phyloP scores from a whole-genome alignment of 345 rosid genomes.

The Euclidium syriacum region DNA sequence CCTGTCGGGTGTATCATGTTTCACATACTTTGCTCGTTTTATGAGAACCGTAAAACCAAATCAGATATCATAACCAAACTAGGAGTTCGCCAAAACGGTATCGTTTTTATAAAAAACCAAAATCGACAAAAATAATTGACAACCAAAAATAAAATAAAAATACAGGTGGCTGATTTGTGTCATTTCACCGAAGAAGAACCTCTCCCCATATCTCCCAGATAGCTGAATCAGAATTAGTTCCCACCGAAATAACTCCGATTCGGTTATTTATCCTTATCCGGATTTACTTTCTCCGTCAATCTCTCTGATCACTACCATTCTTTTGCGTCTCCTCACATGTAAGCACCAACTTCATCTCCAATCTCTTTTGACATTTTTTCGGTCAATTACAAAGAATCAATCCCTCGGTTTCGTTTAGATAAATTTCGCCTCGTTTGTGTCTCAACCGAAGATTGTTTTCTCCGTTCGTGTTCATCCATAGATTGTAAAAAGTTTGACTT shows the following conservation, averaged over 20 bases:
- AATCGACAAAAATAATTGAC: too few relatives aligned
- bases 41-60: too few relatives aligned
- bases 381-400: background rate
- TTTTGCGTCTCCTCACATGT: background rate
- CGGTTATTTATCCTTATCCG: background rate
- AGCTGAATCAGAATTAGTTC: background rate
- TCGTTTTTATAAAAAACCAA: too few relatives aligned
- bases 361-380: background rate
- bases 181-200: background rate
- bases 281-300: background rate
- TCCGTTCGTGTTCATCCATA: background rate
- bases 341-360: conserved; percentile 10
- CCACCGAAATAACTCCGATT: background rate
- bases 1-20: background rate
- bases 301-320: conserved; percentile 1
- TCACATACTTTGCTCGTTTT: background rate
- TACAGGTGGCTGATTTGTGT: too few relatives aligned
- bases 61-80: too few relatives aligned
- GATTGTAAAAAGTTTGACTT: background rate
- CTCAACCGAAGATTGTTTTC: background rate
- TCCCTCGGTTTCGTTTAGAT: background rate
- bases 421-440: background rate
- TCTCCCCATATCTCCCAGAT: background rate
- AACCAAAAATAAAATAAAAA: too few relatives aligned
- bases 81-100: too few relatives aligned